Percentiles rank a stretch among this genome's conserved stretches.
Conservation (phyloP, 2,329 filamentous ascomycete genomes). For the Geosmithia morbida region DNA sequence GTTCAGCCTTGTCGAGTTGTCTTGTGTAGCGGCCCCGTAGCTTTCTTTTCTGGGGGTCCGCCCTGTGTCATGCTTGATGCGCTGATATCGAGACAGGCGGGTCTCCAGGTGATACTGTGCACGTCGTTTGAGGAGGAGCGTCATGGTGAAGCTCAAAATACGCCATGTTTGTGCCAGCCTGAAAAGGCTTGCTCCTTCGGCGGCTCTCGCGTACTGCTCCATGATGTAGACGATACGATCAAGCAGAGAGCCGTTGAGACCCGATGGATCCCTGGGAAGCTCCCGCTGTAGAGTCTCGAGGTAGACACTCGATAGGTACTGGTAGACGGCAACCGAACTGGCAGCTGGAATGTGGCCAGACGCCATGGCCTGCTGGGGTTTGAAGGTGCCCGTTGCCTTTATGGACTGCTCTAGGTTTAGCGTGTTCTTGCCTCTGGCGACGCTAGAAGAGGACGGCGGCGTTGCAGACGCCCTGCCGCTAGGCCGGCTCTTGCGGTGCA, state of each 20-base stretch:
- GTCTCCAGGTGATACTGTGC: conserved; percentile 42
- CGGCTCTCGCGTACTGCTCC: conserved; percentile 41
- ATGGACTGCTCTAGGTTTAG: conserved; percentile 44
- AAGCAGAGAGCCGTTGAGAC: conserved; percentile 21
- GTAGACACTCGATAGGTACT: conserved; percentile 41
- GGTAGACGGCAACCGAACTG: conserved; percentile 34
- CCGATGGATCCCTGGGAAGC: conserved; percentile 25
- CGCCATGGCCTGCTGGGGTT: conserved; percentile 47
- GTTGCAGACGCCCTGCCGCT: conserved; percentile 30
- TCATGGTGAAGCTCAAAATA: conserved; percentile 40
- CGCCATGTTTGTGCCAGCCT: conserved; percentile 52
- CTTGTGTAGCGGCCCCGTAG: conserved; percentile 9
- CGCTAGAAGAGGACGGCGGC: conserved; percentile 26
- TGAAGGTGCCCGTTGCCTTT: conserved; percentile 40
- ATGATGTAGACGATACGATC: conserved; percentile 35
- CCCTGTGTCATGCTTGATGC: conserved; percentile 7
- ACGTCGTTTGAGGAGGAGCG: conserved; percentile 36
- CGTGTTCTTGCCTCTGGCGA: conserved; percentile 21
- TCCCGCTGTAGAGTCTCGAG: conserved; percentile 35
- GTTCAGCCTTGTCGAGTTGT: conserved; percentile 21
- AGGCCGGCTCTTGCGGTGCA: conserved; percentile 23
- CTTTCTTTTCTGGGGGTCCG: neutral
- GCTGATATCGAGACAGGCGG: conserved; percentile 26
- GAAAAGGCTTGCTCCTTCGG: conserved; percentile 40
- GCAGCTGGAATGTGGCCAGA: conserved; percentile 41